These are phyloP conservation scores for Eutrema salsugineum DNA, from an alignment of 441 rosid genomes.

Conservation along the genomic window DNA sequence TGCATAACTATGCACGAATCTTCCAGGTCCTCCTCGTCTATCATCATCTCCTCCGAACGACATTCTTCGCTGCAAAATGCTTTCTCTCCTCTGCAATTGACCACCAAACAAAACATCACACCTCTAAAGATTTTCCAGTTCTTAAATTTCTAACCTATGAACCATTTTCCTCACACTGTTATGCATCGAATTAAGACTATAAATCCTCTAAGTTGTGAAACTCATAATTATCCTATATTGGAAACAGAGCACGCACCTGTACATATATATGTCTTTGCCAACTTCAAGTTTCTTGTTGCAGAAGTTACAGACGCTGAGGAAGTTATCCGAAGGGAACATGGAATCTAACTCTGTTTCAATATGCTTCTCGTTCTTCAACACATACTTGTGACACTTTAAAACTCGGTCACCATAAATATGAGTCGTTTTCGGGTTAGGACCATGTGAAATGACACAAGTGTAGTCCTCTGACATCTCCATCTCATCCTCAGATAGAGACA, in stretches of 20 bases:
- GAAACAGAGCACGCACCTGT: slow-evolving; percentile 51
- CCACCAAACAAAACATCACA: background rate
- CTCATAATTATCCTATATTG: background rate
- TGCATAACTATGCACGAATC: slow-evolving; percentile 12
- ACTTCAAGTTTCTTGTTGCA: slow-evolving; percentile 71
- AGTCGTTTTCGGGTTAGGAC: slow-evolving; percentile 81
- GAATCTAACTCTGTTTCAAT: slow-evolving; percentile 1
- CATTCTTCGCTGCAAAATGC: slow-evolving; percentile 75
- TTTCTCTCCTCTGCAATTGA: slow-evolving; percentile 72
- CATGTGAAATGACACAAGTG: slow-evolving; percentile 78
- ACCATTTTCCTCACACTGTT: background rate
- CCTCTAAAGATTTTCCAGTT: background rate
- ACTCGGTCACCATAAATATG: slow-evolving; percentile 77
- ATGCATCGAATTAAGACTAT: background rate
- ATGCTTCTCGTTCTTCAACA: slow-evolving; percentile 9
- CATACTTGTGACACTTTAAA: slow-evolving; percentile 53
- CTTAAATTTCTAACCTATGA: no score
- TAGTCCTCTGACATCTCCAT: slow-evolving; percentile 79
- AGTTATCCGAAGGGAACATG: slow-evolving; percentile 33
- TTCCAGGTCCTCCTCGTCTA: slow-evolving; percentile 54
- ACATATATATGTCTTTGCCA: slow-evolving; percentile 74
- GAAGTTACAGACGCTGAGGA: slow-evolving; percentile 65
- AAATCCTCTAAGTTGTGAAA: background rate
- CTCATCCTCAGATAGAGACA: slow-evolving; percentile 50
- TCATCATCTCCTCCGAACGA: slow-evolving; percentile 58